These are phyloP conservation scores for Diaporthe amygdali DNA, from an alignment of 2,329 filamentous ascomycete genomes.

Conservation along the genomic window DNA sequence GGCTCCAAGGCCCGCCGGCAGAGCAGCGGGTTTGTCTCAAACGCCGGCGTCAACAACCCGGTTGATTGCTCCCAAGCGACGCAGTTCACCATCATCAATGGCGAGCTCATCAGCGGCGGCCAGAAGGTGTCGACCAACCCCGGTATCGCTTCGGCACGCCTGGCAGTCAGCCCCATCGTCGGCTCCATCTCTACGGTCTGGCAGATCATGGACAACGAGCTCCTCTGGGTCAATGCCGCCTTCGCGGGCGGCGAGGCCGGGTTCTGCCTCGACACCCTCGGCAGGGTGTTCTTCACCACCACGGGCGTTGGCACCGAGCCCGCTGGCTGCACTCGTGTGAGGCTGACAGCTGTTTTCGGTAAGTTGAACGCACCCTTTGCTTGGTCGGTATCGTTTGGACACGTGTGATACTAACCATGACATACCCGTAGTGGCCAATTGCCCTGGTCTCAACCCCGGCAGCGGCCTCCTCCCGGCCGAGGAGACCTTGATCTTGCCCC, in stretches of 20 bases:
- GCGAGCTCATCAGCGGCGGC: conserved; percentile 28
- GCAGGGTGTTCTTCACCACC: neutral
- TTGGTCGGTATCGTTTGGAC: fast-evolving
- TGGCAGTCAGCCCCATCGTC: conserved; percentile 21
- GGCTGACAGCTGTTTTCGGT: conserved; percentile 4
- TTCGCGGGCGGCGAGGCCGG: conserved; percentile 32
- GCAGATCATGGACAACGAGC: conserved; percentile 24
- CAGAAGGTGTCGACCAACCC: conserved; percentile 28
- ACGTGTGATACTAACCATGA: neutral
- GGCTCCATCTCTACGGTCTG: conserved; percentile 25
- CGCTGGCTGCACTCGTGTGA: conserved; percentile 27
- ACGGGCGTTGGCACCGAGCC: conserved; percentile 28
- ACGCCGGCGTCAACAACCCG: conserved; percentile 28
- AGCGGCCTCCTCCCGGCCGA: neutral
- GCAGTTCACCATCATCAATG: conserved; percentile 30
- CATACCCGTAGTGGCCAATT: neutral
- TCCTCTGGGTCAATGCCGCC: conserved; percentile 34
- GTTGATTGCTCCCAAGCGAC: conserved; percentile 31
- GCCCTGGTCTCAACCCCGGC: neutral
- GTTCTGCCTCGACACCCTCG: conserved; percentile 31
- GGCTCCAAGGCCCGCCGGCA: neutral
- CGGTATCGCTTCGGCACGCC: conserved; percentile 25
- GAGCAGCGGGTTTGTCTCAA: conserved; percentile 30
- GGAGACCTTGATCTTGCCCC: neutral
- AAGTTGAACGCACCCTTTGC: neutral